Conservation (phyloP, 495 filamentous ascomycete species). For the Penicillium macrosclerotiorum region DNA sequence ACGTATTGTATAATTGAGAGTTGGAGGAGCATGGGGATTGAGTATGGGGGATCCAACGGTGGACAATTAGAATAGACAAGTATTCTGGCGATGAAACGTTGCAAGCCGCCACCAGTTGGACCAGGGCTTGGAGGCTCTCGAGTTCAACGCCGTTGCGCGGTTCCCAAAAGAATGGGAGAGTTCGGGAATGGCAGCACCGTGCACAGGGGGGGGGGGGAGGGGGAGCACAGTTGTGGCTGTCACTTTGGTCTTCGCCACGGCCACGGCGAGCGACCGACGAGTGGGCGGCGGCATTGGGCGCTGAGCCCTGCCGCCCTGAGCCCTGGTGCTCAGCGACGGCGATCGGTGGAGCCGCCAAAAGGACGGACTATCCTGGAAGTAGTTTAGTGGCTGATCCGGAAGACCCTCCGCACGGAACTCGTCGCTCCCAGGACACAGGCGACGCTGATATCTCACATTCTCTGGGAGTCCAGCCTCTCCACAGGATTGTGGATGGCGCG, state of each 20-base stretch:
- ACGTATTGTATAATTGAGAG: neutral
- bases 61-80: neutral
- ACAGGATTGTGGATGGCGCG: constrained; percentile 6
- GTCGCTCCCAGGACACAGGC: neutral
- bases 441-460: constrained; percentile 34
- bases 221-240: constrained; percentile 9
- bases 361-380: no score
- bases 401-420: neutral
- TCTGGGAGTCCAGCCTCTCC: constrained; percentile 17
- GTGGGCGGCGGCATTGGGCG: neutral
- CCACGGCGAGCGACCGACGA: neutral
- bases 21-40: neutral
- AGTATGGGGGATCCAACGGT: neutral
- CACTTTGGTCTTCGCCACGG: constrained; percentile 3
- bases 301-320: no score
- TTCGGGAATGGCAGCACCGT: constrained; percentile 11
- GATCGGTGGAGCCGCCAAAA: constrained; percentile 14
- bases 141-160: constrained; percentile 19
- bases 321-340: no score
- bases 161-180: constrained; percentile 15
- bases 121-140: constrained; percentile 14
- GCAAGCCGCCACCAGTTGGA: neutral
- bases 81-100: constrained; percentile 21
- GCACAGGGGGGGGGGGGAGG: no score
- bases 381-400: constrained; percentile 21